Evolutionary conservation across 352 stramenopile species (phyloP).

Genomic region (Phytophthora kernoviae): DNA sequence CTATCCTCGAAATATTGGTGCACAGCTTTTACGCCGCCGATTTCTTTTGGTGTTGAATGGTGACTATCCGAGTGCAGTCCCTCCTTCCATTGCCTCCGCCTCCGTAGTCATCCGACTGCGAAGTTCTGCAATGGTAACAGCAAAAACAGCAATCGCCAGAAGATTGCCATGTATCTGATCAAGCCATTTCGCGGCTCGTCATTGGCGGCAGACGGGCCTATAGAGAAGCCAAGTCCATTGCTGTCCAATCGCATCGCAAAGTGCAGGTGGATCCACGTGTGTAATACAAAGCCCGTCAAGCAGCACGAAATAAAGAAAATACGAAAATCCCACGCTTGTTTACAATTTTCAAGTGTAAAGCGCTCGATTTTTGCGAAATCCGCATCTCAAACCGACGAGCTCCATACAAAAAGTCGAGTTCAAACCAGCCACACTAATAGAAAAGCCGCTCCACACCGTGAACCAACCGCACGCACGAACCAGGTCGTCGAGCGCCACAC

Average conservation of each 20-base stretch:
- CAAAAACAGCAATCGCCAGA: too few species aligned
- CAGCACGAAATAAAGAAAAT: conserved; percentile 6
- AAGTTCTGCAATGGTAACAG: neutral
- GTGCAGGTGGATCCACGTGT: neutral
- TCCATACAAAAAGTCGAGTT: conserved; percentile 1
- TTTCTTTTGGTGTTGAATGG: neutral
- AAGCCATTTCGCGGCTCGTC: neutral
- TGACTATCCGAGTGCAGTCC: too few species aligned
- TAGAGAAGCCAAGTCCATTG: neutral
- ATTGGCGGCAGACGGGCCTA: conserved; percentile 1
- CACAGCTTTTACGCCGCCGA: neutral
- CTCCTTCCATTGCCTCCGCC: neutral
- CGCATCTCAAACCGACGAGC: neutral
- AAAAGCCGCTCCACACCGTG: neutral
- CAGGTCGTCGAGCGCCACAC: too few species aligned
- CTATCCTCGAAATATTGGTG: conserved; percentile 2
- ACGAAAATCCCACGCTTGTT: neutral
- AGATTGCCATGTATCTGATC: neutral
- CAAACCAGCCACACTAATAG: too few species aligned
- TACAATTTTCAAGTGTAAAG: neutral
- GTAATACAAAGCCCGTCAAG: neutral
- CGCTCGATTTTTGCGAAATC: neutral
- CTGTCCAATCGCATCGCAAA: neutral
- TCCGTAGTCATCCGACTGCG: neutral
- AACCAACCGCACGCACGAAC: neutral